Evolutionary conservation across 768 basidiomycete species (phyloP).

Genomic region (Tylopilus vinaceipallidus): DNA sequence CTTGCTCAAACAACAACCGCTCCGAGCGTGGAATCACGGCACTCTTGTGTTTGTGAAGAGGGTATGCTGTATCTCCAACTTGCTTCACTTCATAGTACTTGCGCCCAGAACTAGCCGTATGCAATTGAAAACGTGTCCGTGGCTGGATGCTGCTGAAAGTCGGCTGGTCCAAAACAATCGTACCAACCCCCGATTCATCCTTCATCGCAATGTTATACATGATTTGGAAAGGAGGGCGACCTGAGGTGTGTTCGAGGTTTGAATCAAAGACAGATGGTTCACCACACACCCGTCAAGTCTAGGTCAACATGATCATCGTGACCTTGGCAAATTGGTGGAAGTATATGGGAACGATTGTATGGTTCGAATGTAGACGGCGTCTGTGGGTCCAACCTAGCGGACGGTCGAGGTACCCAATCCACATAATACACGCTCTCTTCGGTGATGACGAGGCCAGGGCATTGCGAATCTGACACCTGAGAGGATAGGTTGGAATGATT

Average conservation of each 20-base stretch:
- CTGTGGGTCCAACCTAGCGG: conserved; percentile 60
- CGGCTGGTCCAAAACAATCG: conserved; percentile 69
- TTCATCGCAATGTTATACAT: conserved; percentile 82
- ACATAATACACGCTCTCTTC: conserved; percentile 67
- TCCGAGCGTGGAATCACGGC: conserved; percentile 64
- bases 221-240: conserved; percentile 91
- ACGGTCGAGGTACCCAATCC: conserved; percentile 78
- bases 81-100: conserved; percentile 91
- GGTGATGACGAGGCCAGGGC: conserved; percentile 66
- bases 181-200: conserved; percentile 65
- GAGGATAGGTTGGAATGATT: background rate
- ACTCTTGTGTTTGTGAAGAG: conserved; percentile 63
- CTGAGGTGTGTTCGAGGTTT: conserved; percentile 35
- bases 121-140: conserved; percentile 76
- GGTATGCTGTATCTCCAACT: conserved; percentile 84
- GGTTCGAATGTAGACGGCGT: conserved; percentile 55
- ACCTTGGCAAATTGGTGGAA: conserved; percentile 82
- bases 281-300: conserved; percentile 63
- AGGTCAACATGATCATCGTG: conserved; percentile 77
- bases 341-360: conserved; percentile 71
- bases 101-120: conserved; percentile 71
- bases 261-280: background rate
- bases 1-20: conserved; percentile 79
- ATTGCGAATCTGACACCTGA: conserved; percentile 81
- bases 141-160: conserved; percentile 84